Base-by-base conservation (phyloP, 371 early-diverging fungal species). In the Mortierella sp. region DNA sequence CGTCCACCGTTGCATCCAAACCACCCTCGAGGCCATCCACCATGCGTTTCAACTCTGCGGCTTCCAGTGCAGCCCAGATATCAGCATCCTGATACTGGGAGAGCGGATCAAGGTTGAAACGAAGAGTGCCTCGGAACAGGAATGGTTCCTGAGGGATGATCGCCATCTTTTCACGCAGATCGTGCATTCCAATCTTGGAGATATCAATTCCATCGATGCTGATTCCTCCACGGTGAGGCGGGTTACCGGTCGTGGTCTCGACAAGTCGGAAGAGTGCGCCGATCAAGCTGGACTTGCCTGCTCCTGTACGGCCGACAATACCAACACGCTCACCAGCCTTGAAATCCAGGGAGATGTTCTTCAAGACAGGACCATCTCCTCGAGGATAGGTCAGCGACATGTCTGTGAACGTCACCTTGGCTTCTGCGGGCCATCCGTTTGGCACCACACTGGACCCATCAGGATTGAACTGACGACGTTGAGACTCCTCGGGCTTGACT, bases 91-190 rank as follows among this genome's bases (percentile, higher is more conserved):
- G 65, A 58, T 87, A 84, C 66, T 85, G 78, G 51, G 82, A 82
- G 56, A 86, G 84, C 0, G 90, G 91, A 55, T 90, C 90, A 26
- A 89, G 49, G 64, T 87, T 89, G 52, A 61, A 81, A 24, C 88
- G 80, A 19, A 91, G 38, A 1, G 88, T 86, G 28, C 90, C 90
- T 2, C 79, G 67, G 60, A 89, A 84, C 49, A 89, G 54, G 58
- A 84, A 81, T 3, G 87, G 82, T 24, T 83, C 82, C 71, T 91
- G 93, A 0, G 93, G 90, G 31, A 93, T 90, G 31, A 91, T 87
- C 18, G 86, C 71, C 48, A 93, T 59, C 19, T 79, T 66, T 23
- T 72, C 70, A 19, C 93, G 86, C 74, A 93, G 54, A 34, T 84
- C 85, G 42, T 79, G 66, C 55, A 91, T 78, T 10, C 83, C 81